phyloP scores from a whole-genome alignment of 2,329 filamentous ascomycete species.

The Alternaria solani region DNA sequence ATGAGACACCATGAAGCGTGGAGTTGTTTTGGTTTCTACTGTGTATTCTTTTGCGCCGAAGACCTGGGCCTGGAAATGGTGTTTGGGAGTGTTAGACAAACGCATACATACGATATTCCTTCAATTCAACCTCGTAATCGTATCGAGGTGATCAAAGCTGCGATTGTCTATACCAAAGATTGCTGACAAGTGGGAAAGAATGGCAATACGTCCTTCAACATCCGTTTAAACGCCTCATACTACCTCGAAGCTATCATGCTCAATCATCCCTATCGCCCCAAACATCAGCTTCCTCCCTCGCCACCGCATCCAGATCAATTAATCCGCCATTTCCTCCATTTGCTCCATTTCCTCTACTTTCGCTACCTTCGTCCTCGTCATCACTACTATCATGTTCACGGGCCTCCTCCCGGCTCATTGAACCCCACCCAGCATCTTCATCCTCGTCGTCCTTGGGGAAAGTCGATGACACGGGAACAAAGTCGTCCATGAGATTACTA shows the following conservation, averaged over 20 bases:
- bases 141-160: not conserved
- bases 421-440: constrained; percentile 47
- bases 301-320: constrained; percentile 47
- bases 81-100: constrained; percentile 12
- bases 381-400: constrained; percentile 17
- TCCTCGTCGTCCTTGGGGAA: constrained; percentile 31
- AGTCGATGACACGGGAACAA: constrained; percentile 37
- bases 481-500: constrained; percentile 47
- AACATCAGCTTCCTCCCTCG: constrained; percentile 47
- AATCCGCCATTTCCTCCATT: constrained; percentile 23
- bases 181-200: not conserved
- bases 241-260: not conserved
- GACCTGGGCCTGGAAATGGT: constrained; percentile 5
- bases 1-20: constrained; percentile 2
- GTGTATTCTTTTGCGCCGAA: not conserved
- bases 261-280: constrained; percentile 45
- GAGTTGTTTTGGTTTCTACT: constrained; percentile 1
- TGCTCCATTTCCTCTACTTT: constrained; percentile 4
- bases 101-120: not conserved
- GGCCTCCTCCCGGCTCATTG: constrained; percentile 39
- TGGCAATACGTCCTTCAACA: rapidly evolving
- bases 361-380: constrained; percentile 27
- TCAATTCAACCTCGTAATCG: not conserved
- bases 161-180: not conserved
- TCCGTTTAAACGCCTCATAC: not conserved